These are phyloP conservation scores for Ambrosia trifida DNA, from an alignment of 129 eudicot genomes.

Conservation along the genomic window DNA sequence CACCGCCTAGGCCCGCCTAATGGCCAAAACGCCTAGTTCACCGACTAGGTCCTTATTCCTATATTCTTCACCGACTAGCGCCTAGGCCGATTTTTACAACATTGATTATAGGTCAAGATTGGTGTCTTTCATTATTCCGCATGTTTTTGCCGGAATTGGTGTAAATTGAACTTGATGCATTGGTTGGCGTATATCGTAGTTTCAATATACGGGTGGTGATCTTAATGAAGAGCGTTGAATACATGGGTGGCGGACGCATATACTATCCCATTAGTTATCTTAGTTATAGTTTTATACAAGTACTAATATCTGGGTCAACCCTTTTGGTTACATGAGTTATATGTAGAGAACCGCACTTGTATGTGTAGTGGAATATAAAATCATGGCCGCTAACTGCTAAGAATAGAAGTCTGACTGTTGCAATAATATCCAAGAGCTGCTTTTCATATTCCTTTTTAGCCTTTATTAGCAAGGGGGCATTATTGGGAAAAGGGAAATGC, in stretches of 20 bases:
- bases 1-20: too few relatives aligned
- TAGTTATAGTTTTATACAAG: background rate
- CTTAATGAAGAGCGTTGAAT: constrained; percentile 45
- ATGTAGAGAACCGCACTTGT: background rate
- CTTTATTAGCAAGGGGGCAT: constrained; percentile 3
- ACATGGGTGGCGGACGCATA: background rate
- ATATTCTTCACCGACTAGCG: too few relatives aligned
- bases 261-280: background rate
- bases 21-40: too few relatives aligned
- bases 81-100: too few relatives aligned
- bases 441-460: background rate
- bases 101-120: background rate
- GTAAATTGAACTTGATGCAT: background rate
- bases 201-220: constrained; percentile 22
- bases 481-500: background rate
- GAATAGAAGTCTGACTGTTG: background rate
- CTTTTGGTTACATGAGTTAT: background rate
- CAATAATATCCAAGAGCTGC: too few relatives aligned
- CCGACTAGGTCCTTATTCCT: too few relatives aligned
- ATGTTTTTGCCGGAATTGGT: background rate
- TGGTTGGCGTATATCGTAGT: background rate
- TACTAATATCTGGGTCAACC: background rate
- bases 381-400: background rate
- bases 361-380: background rate
- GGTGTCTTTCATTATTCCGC: background rate